Evolutionary conservation across 2,329 filamentous ascomycete species (phyloP).

Genomic region (Arthrobotrys musiformis): DNA sequence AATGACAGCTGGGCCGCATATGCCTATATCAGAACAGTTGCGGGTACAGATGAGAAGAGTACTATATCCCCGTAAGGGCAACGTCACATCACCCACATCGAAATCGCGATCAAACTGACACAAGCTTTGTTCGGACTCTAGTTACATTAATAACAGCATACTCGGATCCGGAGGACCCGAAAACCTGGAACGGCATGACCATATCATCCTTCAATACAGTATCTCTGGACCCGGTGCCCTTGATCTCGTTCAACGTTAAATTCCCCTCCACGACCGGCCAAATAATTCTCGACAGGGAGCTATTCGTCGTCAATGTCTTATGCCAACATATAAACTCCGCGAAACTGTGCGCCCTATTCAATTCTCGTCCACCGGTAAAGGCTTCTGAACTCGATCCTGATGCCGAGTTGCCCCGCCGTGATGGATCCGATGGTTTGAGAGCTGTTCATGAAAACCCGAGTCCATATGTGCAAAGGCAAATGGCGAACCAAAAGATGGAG

Average conservation of each 20-base stretch:
- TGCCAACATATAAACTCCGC: slow-evolving; percentile 47
- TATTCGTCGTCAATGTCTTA: slow-evolving; percentile 48
- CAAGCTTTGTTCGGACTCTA: neutral
- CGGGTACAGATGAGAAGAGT: slow-evolving; percentile 50
- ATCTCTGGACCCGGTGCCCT: slow-evolving; percentile 57
- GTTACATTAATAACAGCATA: slow-evolving; percentile 40
- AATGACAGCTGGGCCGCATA: slow-evolving; percentile 12
- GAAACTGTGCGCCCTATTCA: slow-evolving; percentile 31
- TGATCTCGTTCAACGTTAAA: slow-evolving; percentile 59
- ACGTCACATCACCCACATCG: neutral
- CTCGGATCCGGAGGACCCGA: slow-evolving; percentile 25
- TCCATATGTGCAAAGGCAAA: neutral
- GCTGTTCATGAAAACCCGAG: neutral
- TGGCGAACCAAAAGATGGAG: slow-evolving; percentile 32
- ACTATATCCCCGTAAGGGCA: slow-evolving; percentile 41
- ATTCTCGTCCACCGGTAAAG: slow-evolving; percentile 20
- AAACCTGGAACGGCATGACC: slow-evolving; percentile 58
- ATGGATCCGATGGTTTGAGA: slow-evolving; percentile 12
- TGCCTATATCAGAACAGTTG: slow-evolving; percentile 41
- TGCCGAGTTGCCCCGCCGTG: neutral
- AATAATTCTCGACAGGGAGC: slow-evolving; percentile 41
- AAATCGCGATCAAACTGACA: neutral
- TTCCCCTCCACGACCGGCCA: slow-evolving; percentile 56
- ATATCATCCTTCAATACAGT: slow-evolving; percentile 59
- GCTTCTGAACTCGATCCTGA: neutral